Conservation (phyloP, 441 rosid species). For the Metrosideros polymorpha region DNA sequence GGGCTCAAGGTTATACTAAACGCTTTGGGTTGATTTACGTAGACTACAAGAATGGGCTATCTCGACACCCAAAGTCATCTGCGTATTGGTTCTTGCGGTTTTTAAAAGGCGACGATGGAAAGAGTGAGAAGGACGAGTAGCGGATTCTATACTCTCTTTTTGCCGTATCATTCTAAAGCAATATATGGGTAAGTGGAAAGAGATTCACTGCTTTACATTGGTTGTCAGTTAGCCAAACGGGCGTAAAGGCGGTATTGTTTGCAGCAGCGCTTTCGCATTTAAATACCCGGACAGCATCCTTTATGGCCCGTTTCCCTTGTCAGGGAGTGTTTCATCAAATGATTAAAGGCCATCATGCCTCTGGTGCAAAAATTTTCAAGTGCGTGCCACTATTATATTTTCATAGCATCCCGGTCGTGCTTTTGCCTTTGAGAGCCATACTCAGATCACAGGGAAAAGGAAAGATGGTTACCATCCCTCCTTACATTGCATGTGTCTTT, state of each 20-base stretch:
- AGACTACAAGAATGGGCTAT: constrained; percentile 68
- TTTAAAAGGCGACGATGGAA: constrained; percentile 39
- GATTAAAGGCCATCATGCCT: neutral
- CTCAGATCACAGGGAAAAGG: neutral
- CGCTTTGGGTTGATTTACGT: constrained; percentile 79
- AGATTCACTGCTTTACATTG: neutral
- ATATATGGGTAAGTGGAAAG: neutral
- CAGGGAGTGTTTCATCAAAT: neutral
- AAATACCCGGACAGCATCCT: neutral
- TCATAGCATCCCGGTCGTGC: neutral
- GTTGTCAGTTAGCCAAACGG: neutral
- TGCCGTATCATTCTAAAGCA: neutral
- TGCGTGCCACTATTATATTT: neutral
- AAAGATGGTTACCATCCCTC: neutral
- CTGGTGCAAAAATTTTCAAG: neutral
- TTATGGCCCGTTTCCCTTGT: neutral
- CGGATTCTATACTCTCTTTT: neutral
- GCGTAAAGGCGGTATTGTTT: neutral
- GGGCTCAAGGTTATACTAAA: constrained; percentile 86
- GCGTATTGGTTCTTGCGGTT: constrained; percentile 77
- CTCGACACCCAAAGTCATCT: constrained; percentile 75
- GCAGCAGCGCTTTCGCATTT: neutral
- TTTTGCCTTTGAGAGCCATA: neutral
- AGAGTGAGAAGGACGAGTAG: constrained; percentile 42
- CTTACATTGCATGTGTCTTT: neutral